Evolutionary conservation across 306 rosid genomes (phyloP).

Genomic region (Glycyrrhiza uralensis): DNA sequence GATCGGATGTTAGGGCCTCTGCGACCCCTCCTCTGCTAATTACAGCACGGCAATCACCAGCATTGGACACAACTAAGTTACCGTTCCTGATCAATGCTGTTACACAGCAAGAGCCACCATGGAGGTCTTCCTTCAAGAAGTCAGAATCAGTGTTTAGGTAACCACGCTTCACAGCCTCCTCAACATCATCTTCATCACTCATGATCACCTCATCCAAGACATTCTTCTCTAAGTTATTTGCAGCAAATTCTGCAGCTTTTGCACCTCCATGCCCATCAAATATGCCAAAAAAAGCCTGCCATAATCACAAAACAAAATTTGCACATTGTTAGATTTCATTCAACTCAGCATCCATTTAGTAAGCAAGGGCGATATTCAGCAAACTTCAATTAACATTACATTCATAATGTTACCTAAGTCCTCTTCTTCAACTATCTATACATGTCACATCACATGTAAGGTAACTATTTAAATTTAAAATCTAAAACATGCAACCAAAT

Average conservation of each 20-base stretch:
- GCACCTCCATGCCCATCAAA: slow-evolving; percentile 97
- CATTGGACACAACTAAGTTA: slow-evolving; percentile 73
- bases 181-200: slow-evolving; percentile 39
- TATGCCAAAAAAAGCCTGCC: slow-evolving; percentile 86
- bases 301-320: background rate
- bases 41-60: slow-evolving; percentile 95
- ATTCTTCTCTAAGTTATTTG: slow-evolving; percentile 68
- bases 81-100: slow-evolving; percentile 79
- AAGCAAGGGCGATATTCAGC: background rate
- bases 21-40: slow-evolving; percentile 77
- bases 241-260: slow-evolving; percentile 82
- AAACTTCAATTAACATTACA: slow-evolving; percentile 1
- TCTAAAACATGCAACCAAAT: background rate
- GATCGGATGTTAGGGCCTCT: slow-evolving; percentile 86
- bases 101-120: slow-evolving; percentile 85
- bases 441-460: background rate
- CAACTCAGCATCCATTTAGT: background rate
- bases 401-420: background rate
- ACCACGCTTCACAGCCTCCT: slow-evolving; percentile 78
- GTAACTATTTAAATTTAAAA: background rate
- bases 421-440: background rate
- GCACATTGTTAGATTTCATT: slow-evolving; percentile 13
- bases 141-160: slow-evolving; percentile 79
- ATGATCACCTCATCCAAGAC: slow-evolving; percentile 55
- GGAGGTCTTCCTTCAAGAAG: slow-evolving; percentile 64